Percentiles rank a stretch among this genome's conserved stretches.
These are phyloP conservation scores for Nowakowskiella sp. DNA, from an alignment of 192 early-diverging fungal species.

Conservation along the genomic window DNA sequence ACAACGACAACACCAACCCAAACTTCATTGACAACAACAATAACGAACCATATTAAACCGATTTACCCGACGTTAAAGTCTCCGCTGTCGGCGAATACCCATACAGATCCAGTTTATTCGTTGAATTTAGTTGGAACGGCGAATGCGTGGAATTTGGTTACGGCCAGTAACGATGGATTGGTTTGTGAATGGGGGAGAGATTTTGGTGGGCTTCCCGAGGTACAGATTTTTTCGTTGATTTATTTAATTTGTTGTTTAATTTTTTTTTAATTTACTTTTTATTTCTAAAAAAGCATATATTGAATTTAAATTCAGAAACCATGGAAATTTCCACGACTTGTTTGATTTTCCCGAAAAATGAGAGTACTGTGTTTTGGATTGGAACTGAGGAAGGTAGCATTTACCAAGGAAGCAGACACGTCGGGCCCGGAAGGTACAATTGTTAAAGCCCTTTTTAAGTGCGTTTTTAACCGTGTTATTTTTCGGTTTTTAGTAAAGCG, in stretches of 20 bases:
- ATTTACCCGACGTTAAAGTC: slow-evolving; percentile 82
- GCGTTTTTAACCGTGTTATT: not conserved
- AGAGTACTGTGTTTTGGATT: slow-evolving; percentile 87
- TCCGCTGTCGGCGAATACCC: slow-evolving; percentile 83
- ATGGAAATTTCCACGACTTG: slow-evolving; percentile 92
- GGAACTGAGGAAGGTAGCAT: slow-evolving; percentile 93
- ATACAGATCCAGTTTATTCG: slow-evolving; percentile 94
- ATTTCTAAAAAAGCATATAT: not conserved
- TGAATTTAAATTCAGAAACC: slow-evolving; percentile 59
- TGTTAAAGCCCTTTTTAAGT: not conserved
- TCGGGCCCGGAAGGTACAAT: slow-evolving; percentile 82
- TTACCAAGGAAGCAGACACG: slow-evolving; percentile 93
- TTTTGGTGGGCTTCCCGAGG: slow-evolving; percentile 93
- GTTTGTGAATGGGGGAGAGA: slow-evolving; percentile 97
- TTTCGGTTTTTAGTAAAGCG: slow-evolving; percentile 62
- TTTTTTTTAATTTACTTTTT: slow-evolving; percentile 2
- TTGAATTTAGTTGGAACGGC: slow-evolving; percentile 87
- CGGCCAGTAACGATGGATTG: slow-evolving; percentile 90
- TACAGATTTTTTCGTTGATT: slow-evolving; percentile 13
- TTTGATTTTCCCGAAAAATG: slow-evolving; percentile 84
- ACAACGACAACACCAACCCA: too few species aligned
- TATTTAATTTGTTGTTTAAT: slow-evolving; percentile 8
- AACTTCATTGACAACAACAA: too few species aligned
- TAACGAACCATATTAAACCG: too few species aligned
- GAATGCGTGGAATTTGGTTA: slow-evolving; percentile 89